These are phyloP conservation scores for Leishmania tarentolae DNA, from an alignment of 208 protist genomes.

Conservation along the genomic window DNA sequence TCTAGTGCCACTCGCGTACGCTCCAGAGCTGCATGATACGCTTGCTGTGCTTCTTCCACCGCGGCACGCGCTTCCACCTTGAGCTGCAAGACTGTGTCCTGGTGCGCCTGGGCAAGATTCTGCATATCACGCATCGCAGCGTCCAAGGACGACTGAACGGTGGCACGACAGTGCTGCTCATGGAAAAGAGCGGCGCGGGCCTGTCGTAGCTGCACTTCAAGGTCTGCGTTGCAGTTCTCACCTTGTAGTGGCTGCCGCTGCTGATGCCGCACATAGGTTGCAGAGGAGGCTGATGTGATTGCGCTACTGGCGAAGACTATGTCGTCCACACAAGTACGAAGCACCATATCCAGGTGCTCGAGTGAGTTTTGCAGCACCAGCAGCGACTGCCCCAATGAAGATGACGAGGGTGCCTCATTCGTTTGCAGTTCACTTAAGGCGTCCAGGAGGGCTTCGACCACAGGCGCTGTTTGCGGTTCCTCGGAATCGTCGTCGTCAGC, in stretches of 20 bases:
- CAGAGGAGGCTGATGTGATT: background rate
- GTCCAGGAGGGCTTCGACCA: background rate
- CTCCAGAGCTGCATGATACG: background rate
- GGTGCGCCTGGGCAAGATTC: background rate
- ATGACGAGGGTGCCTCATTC: background rate
- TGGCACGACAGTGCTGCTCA: background rate
- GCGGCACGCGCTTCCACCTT: background rate
- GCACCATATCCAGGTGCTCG: conserved; percentile 5
- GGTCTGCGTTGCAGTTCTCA: background rate
- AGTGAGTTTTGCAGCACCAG: background rate
- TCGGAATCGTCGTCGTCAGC: background rate
- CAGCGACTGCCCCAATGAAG: background rate
- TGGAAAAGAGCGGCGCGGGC: background rate
- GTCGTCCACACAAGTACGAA: conserved; percentile 22
- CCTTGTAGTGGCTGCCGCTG: background rate
- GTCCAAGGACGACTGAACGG: background rate
- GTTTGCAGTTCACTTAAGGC: background rate
- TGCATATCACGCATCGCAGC: background rate
- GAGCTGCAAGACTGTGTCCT: background rate
- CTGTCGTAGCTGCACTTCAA: background rate
- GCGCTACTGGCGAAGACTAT: conserved; percentile 2
- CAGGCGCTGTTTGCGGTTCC: background rate
- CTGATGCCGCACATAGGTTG: background rate
- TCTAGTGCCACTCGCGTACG: background rate
- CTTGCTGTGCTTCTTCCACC: background rate